phyloP scores from a whole-genome alignment of 2,329 filamentous ascomycete genomes.

The Paecilomyces sp. region DNA sequence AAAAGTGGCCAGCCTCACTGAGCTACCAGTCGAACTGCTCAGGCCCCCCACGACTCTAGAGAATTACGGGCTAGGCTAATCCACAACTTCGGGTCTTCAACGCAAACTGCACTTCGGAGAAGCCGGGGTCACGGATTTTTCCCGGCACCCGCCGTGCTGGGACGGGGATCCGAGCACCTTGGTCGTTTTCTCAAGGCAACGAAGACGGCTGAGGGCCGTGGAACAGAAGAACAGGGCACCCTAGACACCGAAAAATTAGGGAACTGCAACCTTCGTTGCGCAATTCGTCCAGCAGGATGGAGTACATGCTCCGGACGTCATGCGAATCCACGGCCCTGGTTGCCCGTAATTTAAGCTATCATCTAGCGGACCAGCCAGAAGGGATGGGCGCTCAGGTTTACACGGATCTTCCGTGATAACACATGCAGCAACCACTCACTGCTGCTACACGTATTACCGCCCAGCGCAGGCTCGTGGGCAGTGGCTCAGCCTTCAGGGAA shows the following conservation, averaged over 20 bases:
- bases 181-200: background rate
- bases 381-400: background rate
- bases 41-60: background rate
- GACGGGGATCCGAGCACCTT: background rate
- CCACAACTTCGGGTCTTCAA: background rate
- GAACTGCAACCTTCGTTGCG: background rate
- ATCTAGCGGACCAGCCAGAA: background rate
- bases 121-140: background rate
- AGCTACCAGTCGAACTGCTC: background rate
- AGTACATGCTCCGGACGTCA: background rate
- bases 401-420: background rate
- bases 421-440: background rate
- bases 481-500: background rate
- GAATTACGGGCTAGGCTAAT: background rate
- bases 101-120: background rate
- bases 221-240: background rate
- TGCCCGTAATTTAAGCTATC: background rate
- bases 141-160: background rate
- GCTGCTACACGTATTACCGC: background rate
- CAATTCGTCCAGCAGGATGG: too few species aligned
- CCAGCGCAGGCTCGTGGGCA: background rate
- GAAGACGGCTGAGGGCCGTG: too few species aligned
- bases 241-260: background rate
- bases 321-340: background rate
- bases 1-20: too few species aligned